A percentile compares a stretch with the other conserved stretches of the same genome.
Evolutionary conservation across 768 basidiomycete species (phyloP).

Genomic region (Mycena rebaudengoi): DNA sequence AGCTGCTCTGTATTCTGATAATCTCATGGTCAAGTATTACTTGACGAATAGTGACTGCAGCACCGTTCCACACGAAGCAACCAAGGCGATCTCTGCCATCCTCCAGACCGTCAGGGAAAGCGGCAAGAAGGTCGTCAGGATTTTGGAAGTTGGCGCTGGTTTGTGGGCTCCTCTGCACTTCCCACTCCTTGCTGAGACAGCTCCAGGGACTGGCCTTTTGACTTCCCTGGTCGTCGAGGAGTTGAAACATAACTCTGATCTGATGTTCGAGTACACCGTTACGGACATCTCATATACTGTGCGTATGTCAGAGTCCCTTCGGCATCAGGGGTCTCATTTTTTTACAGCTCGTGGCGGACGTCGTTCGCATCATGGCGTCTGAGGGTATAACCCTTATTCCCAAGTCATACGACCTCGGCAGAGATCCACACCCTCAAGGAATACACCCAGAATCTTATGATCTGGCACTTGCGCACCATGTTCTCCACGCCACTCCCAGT

Average conservation of each 20-base stretch:
- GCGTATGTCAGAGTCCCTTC: not conserved
- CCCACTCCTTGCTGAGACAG: not conserved
- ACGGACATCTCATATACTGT: conserved; percentile 13
- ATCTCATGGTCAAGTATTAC: conserved; percentile 4
- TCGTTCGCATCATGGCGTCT: not conserved
- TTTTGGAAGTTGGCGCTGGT: conserved; percentile 18
- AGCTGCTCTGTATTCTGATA: conserved; percentile 6
- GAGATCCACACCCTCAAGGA: not conserved
- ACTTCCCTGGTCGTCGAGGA: not conserved
- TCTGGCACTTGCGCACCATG: not conserved
- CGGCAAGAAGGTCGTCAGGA: not conserved
- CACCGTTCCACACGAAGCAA: not conserved
- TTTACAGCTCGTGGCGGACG: not conserved
- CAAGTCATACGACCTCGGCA: conserved; percentile 6
- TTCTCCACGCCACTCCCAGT: conserved; percentile 2
- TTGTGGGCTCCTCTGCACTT: too few relatives aligned
- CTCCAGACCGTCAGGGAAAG: not conserved
- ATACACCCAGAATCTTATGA: not conserved
- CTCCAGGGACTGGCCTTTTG: conserved; percentile 10
- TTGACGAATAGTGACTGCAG: not conserved
- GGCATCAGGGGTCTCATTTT: not conserved
- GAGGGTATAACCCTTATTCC: not conserved
- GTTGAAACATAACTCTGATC: not conserved
- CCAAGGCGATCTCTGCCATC: not conserved
- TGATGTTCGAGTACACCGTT: conserved; percentile 9